A percentile compares a stretch with the other conserved stretches of the same genome.
phyloP scores from a whole-genome alignment of 2,329 filamentous ascomycete species.

The Verticillium alfalfae region DNA sequence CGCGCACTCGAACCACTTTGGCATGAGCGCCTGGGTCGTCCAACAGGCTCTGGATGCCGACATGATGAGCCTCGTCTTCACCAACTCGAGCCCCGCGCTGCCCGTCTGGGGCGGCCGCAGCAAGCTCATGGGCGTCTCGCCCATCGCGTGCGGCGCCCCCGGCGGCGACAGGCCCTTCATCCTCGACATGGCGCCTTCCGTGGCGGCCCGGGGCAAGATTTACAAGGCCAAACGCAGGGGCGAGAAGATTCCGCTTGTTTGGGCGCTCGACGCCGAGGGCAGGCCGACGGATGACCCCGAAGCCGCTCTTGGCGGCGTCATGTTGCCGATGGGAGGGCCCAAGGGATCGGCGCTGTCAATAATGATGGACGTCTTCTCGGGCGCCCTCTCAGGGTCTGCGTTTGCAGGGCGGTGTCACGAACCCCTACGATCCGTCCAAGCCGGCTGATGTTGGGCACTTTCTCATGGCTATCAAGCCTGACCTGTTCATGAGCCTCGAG shows the following conservation, averaged over 20 bases:
- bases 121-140: constrained; percentile 69
- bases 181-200: constrained; percentile 67
- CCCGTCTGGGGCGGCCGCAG: constrained; percentile 64
- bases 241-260: constrained; percentile 65
- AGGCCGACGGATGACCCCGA: constrained; percentile 65
- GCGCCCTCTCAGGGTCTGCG: constrained; percentile 68
- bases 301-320: constrained; percentile 67
- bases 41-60: constrained; percentile 68
- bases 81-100: constrained; percentile 66
- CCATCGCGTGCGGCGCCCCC: constrained; percentile 71
- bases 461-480: constrained; percentile 65
- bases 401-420: constrained; percentile 75
- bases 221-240: constrained; percentile 63
- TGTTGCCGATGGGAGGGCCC: constrained; percentile 81
- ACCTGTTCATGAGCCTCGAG: constrained; percentile 65
- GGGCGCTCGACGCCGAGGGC: constrained; percentile 71
- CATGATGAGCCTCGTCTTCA: constrained; percentile 68
- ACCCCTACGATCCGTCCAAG: constrained; percentile 67
- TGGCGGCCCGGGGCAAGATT: constrained; percentile 68
- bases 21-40: constrained; percentile 77
- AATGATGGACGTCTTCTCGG: constrained; percentile 89
- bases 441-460: constrained; percentile 72
- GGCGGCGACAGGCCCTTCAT: constrained; percentile 60
- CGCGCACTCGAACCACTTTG: constrained; percentile 76
- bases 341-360: constrained; percentile 73